Evolutionary conservation across 305 asterid species (phyloP).

Genomic region (Solanum aculeatissimum): DNA sequence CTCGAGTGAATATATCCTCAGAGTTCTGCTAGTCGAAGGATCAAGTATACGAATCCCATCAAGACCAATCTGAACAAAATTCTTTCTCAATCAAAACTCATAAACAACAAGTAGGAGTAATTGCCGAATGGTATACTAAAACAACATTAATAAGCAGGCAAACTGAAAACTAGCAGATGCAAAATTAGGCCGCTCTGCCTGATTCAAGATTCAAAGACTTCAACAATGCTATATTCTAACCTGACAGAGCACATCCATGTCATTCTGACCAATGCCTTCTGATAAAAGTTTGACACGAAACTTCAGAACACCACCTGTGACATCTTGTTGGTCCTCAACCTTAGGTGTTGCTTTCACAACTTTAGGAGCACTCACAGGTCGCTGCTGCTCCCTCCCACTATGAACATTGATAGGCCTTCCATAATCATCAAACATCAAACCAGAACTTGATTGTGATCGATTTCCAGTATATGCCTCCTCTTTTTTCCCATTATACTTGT

Average conservation of each 20-base stretch:
- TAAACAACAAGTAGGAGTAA: background rate
- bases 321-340: slow-evolving; percentile 51
- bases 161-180: background rate
- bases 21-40: slow-evolving; percentile 50
- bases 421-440: slow-evolving; percentile 72
- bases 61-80: slow-evolving; percentile 53
- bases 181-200: background rate
- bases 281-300: slow-evolving; percentile 66
- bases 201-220: background rate
- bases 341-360: slow-evolving; percentile 67
- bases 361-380: slow-evolving; percentile 28
- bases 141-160: background rate
- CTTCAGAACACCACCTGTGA: slow-evolving; percentile 52
- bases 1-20: slow-evolving; percentile 60
- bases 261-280: slow-evolving; percentile 65
- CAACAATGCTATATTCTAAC: slow-evolving; percentile 17
- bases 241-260: slow-evolving; percentile 86
- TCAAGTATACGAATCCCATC: slow-evolving; percentile 80
- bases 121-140: background rate
- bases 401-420: slow-evolving; percentile 63
- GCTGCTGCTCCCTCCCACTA: slow-evolving; percentile 28
- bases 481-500: slow-evolving; percentile 45
- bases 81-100: background rate
- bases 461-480: slow-evolving; percentile 31
- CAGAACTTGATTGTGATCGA: slow-evolving; percentile 26